phyloP scores from a whole-genome alignment of 83 land plant species.

The Picea engelmannii region DNA sequence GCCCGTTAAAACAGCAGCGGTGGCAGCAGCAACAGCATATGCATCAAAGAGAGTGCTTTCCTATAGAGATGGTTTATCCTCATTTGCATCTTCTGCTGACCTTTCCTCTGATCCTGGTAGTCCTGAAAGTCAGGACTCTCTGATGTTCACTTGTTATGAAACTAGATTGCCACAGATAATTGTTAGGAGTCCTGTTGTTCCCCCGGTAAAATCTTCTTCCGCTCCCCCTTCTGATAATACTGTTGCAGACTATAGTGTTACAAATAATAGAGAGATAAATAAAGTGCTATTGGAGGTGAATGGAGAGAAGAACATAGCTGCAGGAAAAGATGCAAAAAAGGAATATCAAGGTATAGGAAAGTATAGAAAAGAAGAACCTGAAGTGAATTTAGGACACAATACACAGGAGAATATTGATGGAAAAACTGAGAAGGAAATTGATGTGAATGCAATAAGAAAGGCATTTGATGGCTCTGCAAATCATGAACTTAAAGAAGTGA shows the following conservation, averaged over 20 bases:
- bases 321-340: not conserved
- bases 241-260: not conserved
- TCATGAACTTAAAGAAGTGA: not conserved
- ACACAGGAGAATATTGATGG: not conserved
- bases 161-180: not conserved
- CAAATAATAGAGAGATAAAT: not conserved
- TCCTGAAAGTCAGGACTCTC: not conserved
- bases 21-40: not conserved
- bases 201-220: not conserved
- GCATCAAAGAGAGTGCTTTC: not conserved
- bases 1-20: conserved; percentile 1
- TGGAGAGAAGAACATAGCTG: not conserved
- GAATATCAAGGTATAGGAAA: not conserved
- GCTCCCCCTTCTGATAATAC: not conserved
- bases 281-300: conserved; percentile 1
- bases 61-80: not conserved
- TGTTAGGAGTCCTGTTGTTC: not conserved
- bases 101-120: not conserved
- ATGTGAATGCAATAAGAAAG: not conserved
- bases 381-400: not conserved
- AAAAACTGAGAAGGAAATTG: conserved; percentile 1
- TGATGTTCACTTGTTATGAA: conserved; percentile 3
- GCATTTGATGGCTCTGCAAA: not conserved
- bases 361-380: not conserved
- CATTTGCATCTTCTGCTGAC: not conserved